A percentile compares a stretch with the other conserved stretches of the same genome.
Evolutionary conservation across 192 early-diverging fungal genomes (phyloP).

Genomic region (Backusella parvicylindrica): DNA sequence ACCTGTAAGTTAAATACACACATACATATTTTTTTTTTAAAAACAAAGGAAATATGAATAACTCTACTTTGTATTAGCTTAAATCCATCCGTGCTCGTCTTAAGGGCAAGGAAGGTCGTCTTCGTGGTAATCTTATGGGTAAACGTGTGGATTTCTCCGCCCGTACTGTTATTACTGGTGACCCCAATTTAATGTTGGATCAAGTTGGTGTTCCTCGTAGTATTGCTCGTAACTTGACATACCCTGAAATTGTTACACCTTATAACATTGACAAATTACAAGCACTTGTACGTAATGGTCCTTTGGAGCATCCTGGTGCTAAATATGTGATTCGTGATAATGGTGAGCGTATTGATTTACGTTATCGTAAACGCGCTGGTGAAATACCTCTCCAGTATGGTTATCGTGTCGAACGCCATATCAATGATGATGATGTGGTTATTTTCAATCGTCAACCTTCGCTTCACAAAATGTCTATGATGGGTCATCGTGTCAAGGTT

Average conservation of each 20-base stretch:
- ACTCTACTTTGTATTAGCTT: background rate
- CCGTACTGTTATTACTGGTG: constrained; percentile 98
- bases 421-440: constrained; percentile 92
- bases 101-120: constrained; percentile 98
- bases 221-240: constrained; percentile 96
- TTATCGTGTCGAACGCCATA: constrained; percentile 85
- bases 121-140: constrained; percentile 99
- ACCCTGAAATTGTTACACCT: constrained; percentile 94
- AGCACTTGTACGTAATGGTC: constrained; percentile 85
- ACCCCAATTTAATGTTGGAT: constrained; percentile 96
- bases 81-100: constrained; percentile 80
- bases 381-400: constrained; percentile 76
- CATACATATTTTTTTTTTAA: background rate
- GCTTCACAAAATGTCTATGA: constrained; percentile 99
- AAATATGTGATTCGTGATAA: constrained; percentile 95
- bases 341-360: constrained; percentile 90
- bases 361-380: constrained; percentile 76
- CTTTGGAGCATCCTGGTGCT: constrained; percentile 92
- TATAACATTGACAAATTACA: constrained; percentile 93
- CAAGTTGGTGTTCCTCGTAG: constrained; percentile 97
- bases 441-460: constrained; percentile 99
- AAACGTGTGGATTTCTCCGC: constrained; percentile 99
- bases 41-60: background rate
- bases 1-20: constrained; percentile 57
- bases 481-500: constrained; percentile 95